Conservation (phyloP, 2,329 filamentous ascomycete genomes). For the Exutisphaerella laricina region DNA sequence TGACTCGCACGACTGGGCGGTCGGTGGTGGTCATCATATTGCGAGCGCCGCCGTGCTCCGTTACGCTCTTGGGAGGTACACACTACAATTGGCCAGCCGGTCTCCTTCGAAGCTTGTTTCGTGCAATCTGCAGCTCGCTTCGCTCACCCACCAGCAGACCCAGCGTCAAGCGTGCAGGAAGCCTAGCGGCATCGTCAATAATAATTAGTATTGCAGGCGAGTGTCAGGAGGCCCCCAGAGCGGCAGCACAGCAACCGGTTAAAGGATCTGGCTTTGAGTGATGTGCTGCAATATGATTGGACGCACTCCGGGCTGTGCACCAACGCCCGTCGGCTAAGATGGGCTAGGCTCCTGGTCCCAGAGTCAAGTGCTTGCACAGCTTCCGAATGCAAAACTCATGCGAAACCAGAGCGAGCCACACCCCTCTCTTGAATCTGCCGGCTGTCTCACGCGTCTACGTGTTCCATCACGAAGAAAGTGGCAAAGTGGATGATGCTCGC, state of each 20-base stretch:
- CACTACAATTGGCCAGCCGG: conserved; percentile 2
- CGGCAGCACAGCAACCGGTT: too few species aligned
- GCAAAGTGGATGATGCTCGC: neutral
- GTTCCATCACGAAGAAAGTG: conserved; percentile 1
- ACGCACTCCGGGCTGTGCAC: neutral
- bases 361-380: conserved; percentile 5
- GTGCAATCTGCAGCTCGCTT: conserved; percentile 4
- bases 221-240: conserved; percentile 15
- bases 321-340: conserved; percentile 4
- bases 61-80: neutral
- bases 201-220: conserved; percentile 6
- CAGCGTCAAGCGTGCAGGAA: conserved; percentile 9
- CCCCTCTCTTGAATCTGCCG: conserved; percentile 10
- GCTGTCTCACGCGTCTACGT: neutral
- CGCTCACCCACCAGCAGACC: conserved; percentile 6
- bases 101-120: conserved; percentile 10
- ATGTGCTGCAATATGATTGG: conserved; percentile 3
- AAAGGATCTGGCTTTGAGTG: conserved; percentile 12
- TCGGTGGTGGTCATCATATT: neutral
- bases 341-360: conserved; percentile 9
- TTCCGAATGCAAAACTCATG: conserved; percentile 10
- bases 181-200: too few species aligned
- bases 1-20: conserved; percentile 1
- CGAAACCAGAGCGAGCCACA: conserved; percentile 9
- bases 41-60: neutral